Evolutionary conservation across 1,284 basidiomycete genomes (phyloP), one percentile per base, ranked within the genome.

Genomic region (Tilletia walkeri): DNA sequence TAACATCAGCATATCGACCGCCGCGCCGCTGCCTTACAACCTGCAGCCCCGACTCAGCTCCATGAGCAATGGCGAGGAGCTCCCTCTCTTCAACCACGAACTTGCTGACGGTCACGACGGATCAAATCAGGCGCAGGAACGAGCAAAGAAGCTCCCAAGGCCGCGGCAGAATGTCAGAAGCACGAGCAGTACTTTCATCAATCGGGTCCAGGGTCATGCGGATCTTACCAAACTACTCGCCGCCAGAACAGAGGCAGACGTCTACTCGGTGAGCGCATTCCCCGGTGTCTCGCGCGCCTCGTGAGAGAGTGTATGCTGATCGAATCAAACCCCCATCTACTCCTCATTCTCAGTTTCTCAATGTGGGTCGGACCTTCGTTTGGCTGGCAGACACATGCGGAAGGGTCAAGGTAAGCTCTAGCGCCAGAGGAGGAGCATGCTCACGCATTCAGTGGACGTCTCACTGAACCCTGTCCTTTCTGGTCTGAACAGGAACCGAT

Each of bases 161-260:
- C 93, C 94, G 24, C 94, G 92, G 84, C 92, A 92, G 77, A 94
- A 90, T 79, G 89, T 95, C 79, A 88, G 91, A 69, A 92, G 92
- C 0, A 93, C 92, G 0, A 92, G 90, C 24, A 94, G 92, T 41
- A 92, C 91, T 2, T 95, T 96, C 84, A 91, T 96, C 77, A 91
- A 91, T 1, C 88, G 94, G 24, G 86, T 93, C 68, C 92, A 94
- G 80, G 89, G 88, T 69, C 86, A 88, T 65, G 92, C 94, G 77
- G 91, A 91, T 65, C 85, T 94, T 72, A 88, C 87, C 47, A 91
- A 89, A 84, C 86, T 87, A 18, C 86, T 95, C 56, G 80, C 83
- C 10, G 84, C 85, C 48, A 88, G 90, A 75, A 88, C 89, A 9
- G 93, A 91, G 82, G 88, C 90, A 30, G 70, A 75, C 63, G 67